Base-by-base conservation (phyloP, 768 basidiomycete species). In the Suillus spraguei region DNA sequence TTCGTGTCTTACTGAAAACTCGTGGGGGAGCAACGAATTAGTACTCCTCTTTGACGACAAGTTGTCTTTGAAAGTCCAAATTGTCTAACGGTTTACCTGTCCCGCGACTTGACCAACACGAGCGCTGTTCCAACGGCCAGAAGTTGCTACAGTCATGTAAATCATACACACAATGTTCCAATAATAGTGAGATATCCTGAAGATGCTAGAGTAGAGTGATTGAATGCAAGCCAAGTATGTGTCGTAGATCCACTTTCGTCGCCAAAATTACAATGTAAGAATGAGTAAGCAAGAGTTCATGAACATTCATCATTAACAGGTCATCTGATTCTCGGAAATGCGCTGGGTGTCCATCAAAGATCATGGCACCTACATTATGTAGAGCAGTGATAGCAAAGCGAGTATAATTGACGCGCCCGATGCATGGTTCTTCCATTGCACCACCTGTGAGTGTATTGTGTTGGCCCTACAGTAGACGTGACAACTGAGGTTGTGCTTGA, bases 401-500 rank as follows among this genome's bases (percentile, higher is more conserved):
- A 69, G 53, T 8, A 67, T 9, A 28, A 76, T 38, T 36, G 63
- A 69, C 8, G 61, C 61, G 32, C 64, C 46, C 17, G 75, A 64
- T 6, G 35, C 53, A 38, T 65, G 68, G 20, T 69, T 74, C 61
- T 52, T 55, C 75, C 70, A 69, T 44, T n/a, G 75, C 75, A 13
- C 72, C 65, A 8, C 35, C 56, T 2, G 56, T 58, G 36, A 38
- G 36, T 10, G 54, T 70, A 5, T 42, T 66, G 63, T 13, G 67
- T 36, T 36, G 74, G 39, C 14, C 69, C 55, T 10, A 64, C 38
- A 22, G 35, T 7, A 1, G 66, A 65, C 3, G 63, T 62, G 24
- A 69, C 61, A 28, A 58, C 59, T 32, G 65, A 49, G 13, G 65
- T 61, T 2, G 66, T 42, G n/a, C 33, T 3, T 7, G 64, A 46